Conservation (phyloP, 1,284 basidiomycete species). For the Anthracocystis panici-leucophaei region DNA sequence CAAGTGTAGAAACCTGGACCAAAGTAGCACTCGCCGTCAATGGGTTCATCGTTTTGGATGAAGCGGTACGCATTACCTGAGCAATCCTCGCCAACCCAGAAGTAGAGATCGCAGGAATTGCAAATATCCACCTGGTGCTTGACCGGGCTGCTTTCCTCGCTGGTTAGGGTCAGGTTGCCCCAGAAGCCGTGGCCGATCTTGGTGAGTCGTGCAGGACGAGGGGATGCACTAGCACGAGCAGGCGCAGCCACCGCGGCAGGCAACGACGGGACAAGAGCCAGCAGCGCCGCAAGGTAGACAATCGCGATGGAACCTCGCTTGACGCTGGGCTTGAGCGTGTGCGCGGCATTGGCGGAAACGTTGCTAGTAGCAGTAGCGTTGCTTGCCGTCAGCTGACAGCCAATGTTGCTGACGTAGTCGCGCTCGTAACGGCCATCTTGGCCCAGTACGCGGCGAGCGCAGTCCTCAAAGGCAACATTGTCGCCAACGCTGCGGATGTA, state of each 20-base stretch:
- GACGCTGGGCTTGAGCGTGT: slow-evolving; percentile 1
- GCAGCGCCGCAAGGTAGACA: slow-evolving; percentile 2
- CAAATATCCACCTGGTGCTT: no score
- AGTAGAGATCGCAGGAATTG: no score
- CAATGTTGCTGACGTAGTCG: slow-evolving; percentile 1
- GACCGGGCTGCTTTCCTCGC: neutral
- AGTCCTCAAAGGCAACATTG: slow-evolving; percentile 3
- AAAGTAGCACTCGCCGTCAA: no score
- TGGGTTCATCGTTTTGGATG: no score
- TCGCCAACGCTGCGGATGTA: slow-evolving; percentile 2
- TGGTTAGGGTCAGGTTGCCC: slow-evolving; percentile 3
- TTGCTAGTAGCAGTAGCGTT: neutral
- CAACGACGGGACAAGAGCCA: neutral
- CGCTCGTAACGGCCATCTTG: neutral
- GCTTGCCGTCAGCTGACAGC: neutral
- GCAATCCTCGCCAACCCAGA: no score
- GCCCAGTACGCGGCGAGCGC: neutral
- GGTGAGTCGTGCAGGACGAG: neutral
- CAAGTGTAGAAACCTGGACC: neutral
- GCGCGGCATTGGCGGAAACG: neutral
- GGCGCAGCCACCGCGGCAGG: slow-evolving; percentile 1
- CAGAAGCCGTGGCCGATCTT: slow-evolving; percentile 7
- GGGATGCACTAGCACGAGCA: neutral
- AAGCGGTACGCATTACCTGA: no score
- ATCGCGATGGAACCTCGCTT: slow-evolving; percentile 1